Evolutionary conservation across 2,329 filamentous ascomycete genomes (phyloP).

Genomic region (Scorias spongiosa): DNA sequence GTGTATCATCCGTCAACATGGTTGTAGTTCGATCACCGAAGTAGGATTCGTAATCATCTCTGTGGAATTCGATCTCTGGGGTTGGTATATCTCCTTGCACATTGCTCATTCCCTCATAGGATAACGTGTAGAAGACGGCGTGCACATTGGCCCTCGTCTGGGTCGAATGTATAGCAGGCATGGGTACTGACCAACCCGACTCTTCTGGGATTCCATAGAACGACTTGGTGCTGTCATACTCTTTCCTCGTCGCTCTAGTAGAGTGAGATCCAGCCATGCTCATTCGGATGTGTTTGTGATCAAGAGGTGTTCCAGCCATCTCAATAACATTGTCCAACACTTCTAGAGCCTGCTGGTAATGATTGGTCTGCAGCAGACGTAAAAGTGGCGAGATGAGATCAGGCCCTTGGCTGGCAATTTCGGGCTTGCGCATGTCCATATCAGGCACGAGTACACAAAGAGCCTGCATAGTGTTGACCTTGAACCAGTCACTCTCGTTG

Average conservation of each 20-base stretch:
- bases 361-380: constrained; percentile 78
- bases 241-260: constrained; percentile 64
- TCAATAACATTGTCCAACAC: constrained; percentile 93
- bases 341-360: constrained; percentile 79
- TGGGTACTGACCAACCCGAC: constrained; percentile 88
- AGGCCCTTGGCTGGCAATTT: constrained; percentile 79
- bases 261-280: constrained; percentile 89
- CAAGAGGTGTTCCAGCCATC: constrained; percentile 74
- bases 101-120: constrained; percentile 20
- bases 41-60: constrained; percentile 75
- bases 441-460: constrained; percentile 73
- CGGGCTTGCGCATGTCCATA: constrained; percentile 82
- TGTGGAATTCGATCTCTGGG: constrained; percentile 81
- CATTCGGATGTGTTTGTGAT: constrained; percentile 90
- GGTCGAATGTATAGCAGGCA: constrained; percentile 78
- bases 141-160: constrained; percentile 84
- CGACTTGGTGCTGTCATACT: constrained; percentile 87
- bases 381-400: constrained; percentile 89
- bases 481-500: constrained; percentile 79
- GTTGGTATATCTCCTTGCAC: constrained; percentile 48
- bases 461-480: constrained; percentile 82
- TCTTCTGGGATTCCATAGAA: constrained; percentile 93
- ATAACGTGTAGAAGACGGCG: constrained; percentile 72
- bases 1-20: constrained; percentile 77
- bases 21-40: constrained; percentile 69